Base-by-base conservation (phyloP, 495 filamentous ascomycete genomes). In the Trichocladium uniseriatum region DNA sequence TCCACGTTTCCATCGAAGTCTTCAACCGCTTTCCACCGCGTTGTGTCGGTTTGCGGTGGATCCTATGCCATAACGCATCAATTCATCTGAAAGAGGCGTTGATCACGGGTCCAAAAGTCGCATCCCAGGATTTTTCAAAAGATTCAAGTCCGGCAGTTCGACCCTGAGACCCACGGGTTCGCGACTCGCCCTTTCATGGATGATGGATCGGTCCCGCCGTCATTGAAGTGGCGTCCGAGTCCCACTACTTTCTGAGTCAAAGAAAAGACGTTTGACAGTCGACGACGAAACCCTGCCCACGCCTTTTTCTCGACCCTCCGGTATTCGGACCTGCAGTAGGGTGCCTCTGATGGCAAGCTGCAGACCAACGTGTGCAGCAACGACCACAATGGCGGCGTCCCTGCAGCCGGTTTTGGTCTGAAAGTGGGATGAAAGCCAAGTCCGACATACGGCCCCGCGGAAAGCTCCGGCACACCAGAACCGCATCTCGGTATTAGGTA, bases 1-100 rank as follows among this genome's bases (percentile, higher is more conserved):
- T 52, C 57, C 46, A 49, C 31, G 4, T 16, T 29, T 41, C 38
- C 15, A 16, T 5, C 32, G 3, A 44, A 8, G 27, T 27, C 14
- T 15, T 7, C 28, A 16, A 21, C 27, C 48, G 52, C 47, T 51
- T 54, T 42, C 14, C 43, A 22, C 19, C 48, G 48, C 52, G 43
- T 52, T 55, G 39, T 55, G 29, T 58, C 54, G 54, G 54, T 45
- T 18, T 32, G 45, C 35, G 20, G 38, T 48, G 38, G 40, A 27
- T 38, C 16, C 20, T 36, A 20, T 35, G 39, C 43, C 43, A 48
- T 48, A 24, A 48, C 15, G 13, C 39, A 44, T 35, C 42, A 40
- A 41, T 51, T 41, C 28, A 45, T 34, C 16, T 15, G 20, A 27
- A 47, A 15, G 20, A 19, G n/a, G 24, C 24, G 24, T 27, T 28